phyloP scores from a whole-genome alignment of 495 filamentous ascomycete genomes.

The Hypoxylon trugodes region DNA sequence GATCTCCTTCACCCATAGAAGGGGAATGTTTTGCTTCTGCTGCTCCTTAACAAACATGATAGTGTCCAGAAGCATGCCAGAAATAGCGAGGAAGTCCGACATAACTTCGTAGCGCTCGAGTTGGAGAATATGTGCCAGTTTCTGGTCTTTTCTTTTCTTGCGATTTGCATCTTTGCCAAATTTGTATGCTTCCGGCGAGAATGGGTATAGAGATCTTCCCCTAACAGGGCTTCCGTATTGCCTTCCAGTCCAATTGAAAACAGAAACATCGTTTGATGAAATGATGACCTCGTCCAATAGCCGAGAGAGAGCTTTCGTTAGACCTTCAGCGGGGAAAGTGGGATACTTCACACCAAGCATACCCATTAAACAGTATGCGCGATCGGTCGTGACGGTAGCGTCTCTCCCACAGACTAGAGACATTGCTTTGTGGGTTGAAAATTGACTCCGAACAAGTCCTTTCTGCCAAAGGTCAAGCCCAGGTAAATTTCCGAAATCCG shows the following conservation, averaged over 20 bases:
- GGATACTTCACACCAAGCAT: constrained; percentile 50
- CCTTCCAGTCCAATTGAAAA: constrained; percentile 54
- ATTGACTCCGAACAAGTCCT: constrained; percentile 39
- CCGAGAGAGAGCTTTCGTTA: constrained; percentile 47
- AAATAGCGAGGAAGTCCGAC: constrained; percentile 37
- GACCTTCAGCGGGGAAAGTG: constrained; percentile 49
- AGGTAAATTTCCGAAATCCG: constrained; percentile 47
- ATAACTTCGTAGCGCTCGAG: constrained; percentile 40
- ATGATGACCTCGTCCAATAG: constrained; percentile 52
- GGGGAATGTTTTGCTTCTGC: constrained; percentile 42
- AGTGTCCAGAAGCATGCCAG: constrained; percentile 39
- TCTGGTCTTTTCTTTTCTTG: constrained; percentile 40
- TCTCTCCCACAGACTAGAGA: constrained; percentile 41
- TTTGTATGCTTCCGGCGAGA: constrained; percentile 43
- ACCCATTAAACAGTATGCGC: constrained; percentile 51
- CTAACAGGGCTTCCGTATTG: constrained; percentile 47
- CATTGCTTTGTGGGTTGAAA: constrained; percentile 46
- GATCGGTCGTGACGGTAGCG: constrained; percentile 46
- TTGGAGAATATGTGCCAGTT: constrained; percentile 37
- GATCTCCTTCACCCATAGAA: constrained; percentile 43
- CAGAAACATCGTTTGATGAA: constrained; percentile 49
- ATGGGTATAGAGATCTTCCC: constrained; percentile 50
- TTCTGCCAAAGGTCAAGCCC: constrained; percentile 41
- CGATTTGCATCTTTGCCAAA: constrained; percentile 26
- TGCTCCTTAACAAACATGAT: constrained; percentile 45